Conservation (phyloP, 129 eudicot species). For the carrot (Daucus carota) region DH1_v3.0 NC_030388.2:31513001-31513500, state of each 20-base stretch:
- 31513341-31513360: neutral
- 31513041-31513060: no score
- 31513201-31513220: neutral
- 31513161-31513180: neutral
- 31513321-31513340: neutral
- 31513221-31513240: neutral
- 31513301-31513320: constrained; percentile 8
- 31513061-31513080: no score
- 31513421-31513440: no score
- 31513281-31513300: constrained; percentile 3
- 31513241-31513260: neutral
- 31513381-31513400: neutral
- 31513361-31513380: neutral
- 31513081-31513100: neutral
- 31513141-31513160: neutral
- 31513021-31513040: no score
- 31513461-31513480: no score
- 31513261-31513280: neutral
- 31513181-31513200: neutral
- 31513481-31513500: no score
- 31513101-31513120: neutral
- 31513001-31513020: neutral
- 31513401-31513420: no score
- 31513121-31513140: neutral
- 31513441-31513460: no score